Evolutionary conservation across 768 basidiomycete species (phyloP), one percentile per base, ranked within the genome.

Genomic region (Suillus brevipes): DNA sequence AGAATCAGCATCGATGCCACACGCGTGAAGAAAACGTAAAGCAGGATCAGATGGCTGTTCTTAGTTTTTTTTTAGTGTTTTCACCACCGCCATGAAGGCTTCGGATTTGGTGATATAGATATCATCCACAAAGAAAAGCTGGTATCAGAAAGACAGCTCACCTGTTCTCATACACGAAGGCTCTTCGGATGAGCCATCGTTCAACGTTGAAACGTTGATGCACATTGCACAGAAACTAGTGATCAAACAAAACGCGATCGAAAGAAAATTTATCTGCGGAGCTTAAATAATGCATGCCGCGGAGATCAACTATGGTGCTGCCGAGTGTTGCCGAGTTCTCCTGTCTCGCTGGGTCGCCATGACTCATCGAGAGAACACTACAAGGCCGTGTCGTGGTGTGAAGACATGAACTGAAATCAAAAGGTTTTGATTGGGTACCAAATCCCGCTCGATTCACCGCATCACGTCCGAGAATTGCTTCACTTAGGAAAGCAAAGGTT

Each of bases 11-110:
- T 25, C 16, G 28, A 37, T n/a, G 12, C 31, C n/a, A 37, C 9
- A 25, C 8, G 9, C 38, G 18, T 25, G 18, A 58, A 36, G 23
- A 1, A 55, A 57, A 42, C 12, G 62, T 45, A 14, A 65, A 64
- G 40, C 9, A 20, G 55, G 57, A 69, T 74, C 74, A 74, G 74
- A 75, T 74, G 74, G 74, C 74, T 73, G 74, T 74, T 74, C 74
- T 74, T 74, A 74, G 75, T 75, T 71, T 71, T 68, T n/a, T 23
- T 55, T 62, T 37, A 42, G 2, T 18, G 72, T 68, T 73, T 73
- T 74, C 74, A 75, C 75, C 74, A 74, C n/a, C 12, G 75, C 74
- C 74, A 3, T 4, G 14, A 64, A 59, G 72, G 75, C 74, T 74
- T 72, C 70, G 73, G 58, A 64, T 72, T 68, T 31, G 58, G 70